Percentiles rank a stretch among this genome's conserved stretches.
These are phyloP conservation scores for Dictyostelium brefeldianum DNA, from an alignment of 78 protist species.

Conservation along the genomic window DNA sequence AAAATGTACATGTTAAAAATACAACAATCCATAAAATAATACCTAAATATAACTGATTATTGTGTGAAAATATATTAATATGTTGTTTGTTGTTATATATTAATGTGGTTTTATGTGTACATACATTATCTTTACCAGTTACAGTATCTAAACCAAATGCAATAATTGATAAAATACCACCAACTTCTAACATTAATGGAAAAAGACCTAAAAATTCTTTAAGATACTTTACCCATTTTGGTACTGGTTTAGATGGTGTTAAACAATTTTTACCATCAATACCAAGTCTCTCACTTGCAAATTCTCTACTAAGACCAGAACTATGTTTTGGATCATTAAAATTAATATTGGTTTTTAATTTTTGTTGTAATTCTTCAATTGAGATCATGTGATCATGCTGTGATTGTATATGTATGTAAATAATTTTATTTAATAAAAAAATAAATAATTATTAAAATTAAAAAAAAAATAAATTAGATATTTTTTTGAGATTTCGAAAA, in stretches of 20 bases:
- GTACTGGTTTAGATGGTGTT: slow-evolving; percentile 72
- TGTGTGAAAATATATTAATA: not conserved
- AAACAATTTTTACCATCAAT: slow-evolving; percentile 58
- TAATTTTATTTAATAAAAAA: not conserved
- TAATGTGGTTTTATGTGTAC: not conserved
- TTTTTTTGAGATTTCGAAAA: no score
- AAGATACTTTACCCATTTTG: slow-evolving; percentile 70
- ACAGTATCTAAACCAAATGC: slow-evolving; percentile 71
- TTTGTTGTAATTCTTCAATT: slow-evolving; percentile 37
- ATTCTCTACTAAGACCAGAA: slow-evolving; percentile 35
- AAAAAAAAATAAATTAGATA: no score
- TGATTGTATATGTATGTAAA: not conserved
- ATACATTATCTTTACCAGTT: slow-evolving; percentile 71
- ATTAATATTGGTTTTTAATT: slow-evolving; percentile 44
- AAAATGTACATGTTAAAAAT: slow-evolving; percentile 92
- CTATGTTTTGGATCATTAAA: slow-evolving; percentile 45
- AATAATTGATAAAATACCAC: slow-evolving; percentile 72
- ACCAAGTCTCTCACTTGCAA: slow-evolving; percentile 46
- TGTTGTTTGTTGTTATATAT: not conserved
- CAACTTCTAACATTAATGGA: slow-evolving; percentile 67
- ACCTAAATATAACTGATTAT: slow-evolving; percentile 69
- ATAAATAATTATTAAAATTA: not conserved
- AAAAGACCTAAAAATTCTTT: slow-evolving; percentile 58
- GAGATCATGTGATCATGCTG: slow-evolving; percentile 54
- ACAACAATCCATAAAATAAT: slow-evolving; percentile 91